Base-by-base conservation (phyloP, 371 early-diverging fungal genomes). In the Mucor ambiguus region DNA sequence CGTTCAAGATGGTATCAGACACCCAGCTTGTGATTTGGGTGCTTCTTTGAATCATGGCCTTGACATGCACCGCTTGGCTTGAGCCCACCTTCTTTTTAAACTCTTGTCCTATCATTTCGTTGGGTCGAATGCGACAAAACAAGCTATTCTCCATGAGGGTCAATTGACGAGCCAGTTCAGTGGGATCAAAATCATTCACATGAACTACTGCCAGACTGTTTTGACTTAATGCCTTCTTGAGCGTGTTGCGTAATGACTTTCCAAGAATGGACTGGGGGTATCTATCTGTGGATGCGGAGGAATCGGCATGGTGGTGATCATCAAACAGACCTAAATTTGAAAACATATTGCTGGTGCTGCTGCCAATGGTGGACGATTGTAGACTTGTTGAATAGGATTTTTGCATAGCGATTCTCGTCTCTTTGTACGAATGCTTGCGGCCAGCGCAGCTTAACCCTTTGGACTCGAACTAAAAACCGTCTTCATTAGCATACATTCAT, bases 121-220 rank as follows among this genome's bases (percentile, higher is more conserved):
- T 75, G 8, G 89, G 86, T 59, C 78, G 70, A 58, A 94, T 87
- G 57, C 79, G 77, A 64, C 82, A 81, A 68, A 88, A 92, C 58
- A 84, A 55, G 2, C 66, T 67, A 56, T 75, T 82, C 55, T 91
- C 91, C 77, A 91, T 79, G 1, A 93, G 41, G 7, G 93, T 92
- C 38, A 95, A 67, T 69, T 95, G 93, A 14, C 93, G 76, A 3
- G 95, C 93, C 2, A 93, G 68, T 73, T 93, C 93, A 16, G 84
- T 46, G 2, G 92, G 86, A 64, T 95, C 92, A 28, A 95, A 69
- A 38, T 93, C 92, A 37, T 80, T 68, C 18, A 93, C 79, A 60
- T 80, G 79, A 35, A 91, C 64, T 22, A 35, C 12, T 1, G 67
- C 26, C 3, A 67, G 20, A 3, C 48, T 58, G 28, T 67, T 62